Percentiles rank a stretch among this genome's conserved stretches.
phyloP scores from a whole-genome alignment of 2,329 filamentous ascomycete species.

The Fusarium sp. region DNA sequence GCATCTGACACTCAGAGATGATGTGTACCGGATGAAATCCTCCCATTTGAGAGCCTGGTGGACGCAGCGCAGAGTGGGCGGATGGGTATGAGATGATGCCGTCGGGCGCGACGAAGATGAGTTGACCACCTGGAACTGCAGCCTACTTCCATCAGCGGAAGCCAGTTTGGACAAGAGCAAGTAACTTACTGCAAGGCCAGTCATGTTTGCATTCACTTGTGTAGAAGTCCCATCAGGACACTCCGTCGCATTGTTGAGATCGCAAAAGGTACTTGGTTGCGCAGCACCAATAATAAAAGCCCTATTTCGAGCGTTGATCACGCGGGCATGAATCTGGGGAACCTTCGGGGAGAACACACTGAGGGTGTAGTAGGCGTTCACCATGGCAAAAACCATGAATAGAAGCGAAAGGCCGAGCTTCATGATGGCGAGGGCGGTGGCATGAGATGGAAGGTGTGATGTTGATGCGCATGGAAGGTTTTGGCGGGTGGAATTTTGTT shows the following conservation, averaged over 20 bases:
- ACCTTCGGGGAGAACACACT: constrained; percentile 40
- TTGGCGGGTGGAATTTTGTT: not conserved
- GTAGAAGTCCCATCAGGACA: constrained; percentile 47
- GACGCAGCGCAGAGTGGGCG: constrained; percentile 65
- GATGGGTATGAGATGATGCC: constrained; percentile 67
- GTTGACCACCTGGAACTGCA: constrained; percentile 71
- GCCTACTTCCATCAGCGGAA: constrained; percentile 48
- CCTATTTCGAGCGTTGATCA: constrained; percentile 46
- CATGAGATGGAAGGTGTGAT: not conserved
- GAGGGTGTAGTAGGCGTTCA: constrained; percentile 44
- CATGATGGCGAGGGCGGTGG: constrained; percentile 16
- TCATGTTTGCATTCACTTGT: constrained; percentile 47
- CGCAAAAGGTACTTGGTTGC: constrained; percentile 45
- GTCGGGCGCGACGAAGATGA: constrained; percentile 65
- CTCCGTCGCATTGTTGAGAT: constrained; percentile 23
- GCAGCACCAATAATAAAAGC: constrained; percentile 48
- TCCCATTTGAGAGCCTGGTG: constrained; percentile 61
- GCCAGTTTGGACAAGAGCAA: fast-evolving
- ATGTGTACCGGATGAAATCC: constrained; percentile 58
- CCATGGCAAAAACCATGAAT: not conserved
- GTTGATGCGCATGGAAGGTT: not conserved
- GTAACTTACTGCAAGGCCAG: constrained; percentile 42
- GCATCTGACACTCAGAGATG: constrained; percentile 39
- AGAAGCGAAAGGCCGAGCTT: constrained; percentile 18
- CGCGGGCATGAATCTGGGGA: constrained; percentile 38